Evolutionary conservation across 345 rosid species (phyloP).

Genomic region (Acer negundo): DNA sequence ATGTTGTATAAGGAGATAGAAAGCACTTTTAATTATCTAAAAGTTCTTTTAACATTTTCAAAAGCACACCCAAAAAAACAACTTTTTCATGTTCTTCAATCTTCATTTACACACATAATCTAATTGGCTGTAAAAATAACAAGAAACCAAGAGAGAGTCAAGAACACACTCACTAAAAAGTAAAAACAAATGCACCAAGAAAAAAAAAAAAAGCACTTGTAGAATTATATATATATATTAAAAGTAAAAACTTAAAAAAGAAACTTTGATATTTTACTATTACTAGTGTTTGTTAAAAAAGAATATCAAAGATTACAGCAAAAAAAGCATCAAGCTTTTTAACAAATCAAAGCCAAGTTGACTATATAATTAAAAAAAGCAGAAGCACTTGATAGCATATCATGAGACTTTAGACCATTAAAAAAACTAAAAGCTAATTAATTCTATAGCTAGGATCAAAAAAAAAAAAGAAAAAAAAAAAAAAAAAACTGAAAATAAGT

Average conservation of each 20-base stretch:
- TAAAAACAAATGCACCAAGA: too few species aligned
- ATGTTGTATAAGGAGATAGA: neutral
- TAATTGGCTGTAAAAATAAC: too few species aligned
- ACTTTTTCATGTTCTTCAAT: too few species aligned
- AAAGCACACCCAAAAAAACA: too few species aligned
- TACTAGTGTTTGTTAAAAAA: neutral
- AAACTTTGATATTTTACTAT: neutral
- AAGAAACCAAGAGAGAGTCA: too few species aligned
- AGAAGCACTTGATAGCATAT: neutral
- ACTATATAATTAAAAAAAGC: neutral
- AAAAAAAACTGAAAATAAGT: neutral
- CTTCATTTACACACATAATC: too few species aligned
- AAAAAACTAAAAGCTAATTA: neutral
- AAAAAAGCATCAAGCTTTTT: slow-evolving; percentile 18
- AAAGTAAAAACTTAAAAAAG: neutral
- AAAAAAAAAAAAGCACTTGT: neutral
- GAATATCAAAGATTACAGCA: slow-evolving; percentile 1
- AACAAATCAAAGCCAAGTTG: neutral
- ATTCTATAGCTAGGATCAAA: slow-evolving; percentile 4
- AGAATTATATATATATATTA: neutral
- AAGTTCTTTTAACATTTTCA: too few species aligned
- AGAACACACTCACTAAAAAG: too few species aligned
- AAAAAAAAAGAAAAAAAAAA: neutral
- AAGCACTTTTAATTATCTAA: neutral
- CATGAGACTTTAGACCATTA: neutral